A percentile compares a stretch with the other conserved stretches of the same genome.
Conservation (phyloP, 169 alveolate genomes). For the Cryptosporidium sp. region DNA sequence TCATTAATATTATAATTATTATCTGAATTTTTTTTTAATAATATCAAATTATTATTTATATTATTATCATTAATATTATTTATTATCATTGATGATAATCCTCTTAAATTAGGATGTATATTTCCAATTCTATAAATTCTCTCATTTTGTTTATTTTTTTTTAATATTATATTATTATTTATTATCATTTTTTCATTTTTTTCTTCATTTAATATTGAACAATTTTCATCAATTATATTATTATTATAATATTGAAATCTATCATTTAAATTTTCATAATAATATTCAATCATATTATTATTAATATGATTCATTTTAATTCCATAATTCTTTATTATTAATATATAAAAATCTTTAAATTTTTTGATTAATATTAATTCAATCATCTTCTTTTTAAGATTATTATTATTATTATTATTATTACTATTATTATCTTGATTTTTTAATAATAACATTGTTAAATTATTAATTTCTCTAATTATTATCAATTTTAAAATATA, state of each 20-base stretch:
- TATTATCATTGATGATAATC: conserved; percentile 10
- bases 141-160: conserved; percentile 14
- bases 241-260: conserved; percentile 73
- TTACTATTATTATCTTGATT: not conserved
- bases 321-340: not conserved
- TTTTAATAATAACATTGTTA: not conserved
- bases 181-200: conserved; percentile 64
- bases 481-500: conserved; percentile 10
- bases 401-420: not conserved
- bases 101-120: conserved; percentile 64
- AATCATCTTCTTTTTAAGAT: not conserved
- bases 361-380: conserved; percentile 15
- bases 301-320: not conserved
- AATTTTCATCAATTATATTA: conserved; percentile 76
- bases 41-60: conserved; percentile 47
- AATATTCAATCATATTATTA: conserved; percentile 11
- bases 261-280: conserved; percentile 51
- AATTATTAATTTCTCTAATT: conserved; percentile 22
- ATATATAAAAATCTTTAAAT: not conserved
- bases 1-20: conserved; percentile 29
- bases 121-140: conserved; percentile 32
- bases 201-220: conserved; percentile 67
- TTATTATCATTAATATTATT: conserved; percentile 65
- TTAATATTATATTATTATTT: not conserved
- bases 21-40: conserved; percentile 62